phyloP scores from a whole-genome alignment of 2,329 filamentous ascomycete species.

The Epichloe elymi region DNA sequence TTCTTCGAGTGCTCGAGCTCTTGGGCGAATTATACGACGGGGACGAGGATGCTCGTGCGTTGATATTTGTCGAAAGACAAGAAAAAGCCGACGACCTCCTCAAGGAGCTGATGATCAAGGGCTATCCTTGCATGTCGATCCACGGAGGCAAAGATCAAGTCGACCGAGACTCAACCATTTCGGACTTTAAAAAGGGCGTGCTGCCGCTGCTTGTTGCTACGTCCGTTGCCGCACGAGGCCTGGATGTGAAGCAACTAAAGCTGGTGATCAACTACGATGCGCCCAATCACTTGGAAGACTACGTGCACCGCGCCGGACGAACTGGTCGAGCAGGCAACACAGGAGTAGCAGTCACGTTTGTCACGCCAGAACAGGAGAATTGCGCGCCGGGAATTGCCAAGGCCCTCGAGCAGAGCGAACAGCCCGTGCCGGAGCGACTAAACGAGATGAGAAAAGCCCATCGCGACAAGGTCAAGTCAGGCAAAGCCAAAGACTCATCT shows the following conservation, averaged over 20 bases:
- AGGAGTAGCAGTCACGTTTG: conserved; percentile 86
- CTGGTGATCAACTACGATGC: conserved; percentile 93
- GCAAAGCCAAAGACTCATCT: conserved; percentile 77
- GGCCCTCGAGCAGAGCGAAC: conserved; percentile 82
- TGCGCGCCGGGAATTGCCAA: conserved; percentile 82
- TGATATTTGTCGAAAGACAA: conserved; percentile 88
- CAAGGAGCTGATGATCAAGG: conserved; percentile 67
- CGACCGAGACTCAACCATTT: conserved; percentile 82
- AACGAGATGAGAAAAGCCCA: conserved; percentile 58
- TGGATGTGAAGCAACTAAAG: conserved; percentile 93
- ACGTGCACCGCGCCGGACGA: conserved; percentile 86
- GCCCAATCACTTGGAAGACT: conserved; percentile 90
- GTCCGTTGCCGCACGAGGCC: conserved; percentile 83
- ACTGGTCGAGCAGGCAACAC: conserved; percentile 91
- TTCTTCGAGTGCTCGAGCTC: conserved; percentile 69
- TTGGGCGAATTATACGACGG: conserved; percentile 75
- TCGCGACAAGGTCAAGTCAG: conserved; percentile 80
- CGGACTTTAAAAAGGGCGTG: conserved; percentile 90
- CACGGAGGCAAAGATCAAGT: conserved; percentile 90
- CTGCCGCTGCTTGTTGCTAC: conserved; percentile 87
- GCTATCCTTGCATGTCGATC: conserved; percentile 85
- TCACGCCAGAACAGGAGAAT: conserved; percentile 83
- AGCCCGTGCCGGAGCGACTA: conserved; percentile 61
- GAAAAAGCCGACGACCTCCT: conserved; percentile 75
- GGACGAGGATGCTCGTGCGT: conserved; percentile 77